phyloP scores from a whole-genome alignment of 2,329 filamentous ascomycete species.

The Claviceps spartinae region DNA sequence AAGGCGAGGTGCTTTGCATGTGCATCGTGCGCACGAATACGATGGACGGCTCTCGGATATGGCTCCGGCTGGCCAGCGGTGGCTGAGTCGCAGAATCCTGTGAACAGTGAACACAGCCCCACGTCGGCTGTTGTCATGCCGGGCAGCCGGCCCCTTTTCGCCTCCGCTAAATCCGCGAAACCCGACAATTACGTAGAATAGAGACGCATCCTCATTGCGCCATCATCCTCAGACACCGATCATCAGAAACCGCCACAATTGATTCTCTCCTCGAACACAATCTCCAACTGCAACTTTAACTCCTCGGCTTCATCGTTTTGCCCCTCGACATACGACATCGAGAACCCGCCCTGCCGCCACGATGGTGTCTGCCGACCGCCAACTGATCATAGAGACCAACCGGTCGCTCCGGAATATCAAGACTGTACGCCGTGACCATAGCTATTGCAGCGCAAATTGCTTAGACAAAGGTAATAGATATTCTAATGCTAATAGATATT shows the following conservation, averaged over 20 bases:
- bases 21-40: not conserved
- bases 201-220: not conserved
- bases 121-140: not conserved
- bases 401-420: constrained; percentile 79
- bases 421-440: constrained; percentile 37
- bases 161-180: too few relatives aligned
- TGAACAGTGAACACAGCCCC: not conserved
- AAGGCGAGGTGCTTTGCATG: too few relatives aligned
- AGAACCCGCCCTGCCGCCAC: constrained; percentile 6
- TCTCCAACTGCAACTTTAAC: not conserved
- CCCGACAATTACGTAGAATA: not conserved
- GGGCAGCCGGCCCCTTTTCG: not conserved
- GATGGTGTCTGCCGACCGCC: constrained; percentile 39
- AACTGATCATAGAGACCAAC: constrained; percentile 57
- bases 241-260: not conserved
- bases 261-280: not conserved
- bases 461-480: not conserved
- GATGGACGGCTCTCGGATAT: too few relatives aligned
- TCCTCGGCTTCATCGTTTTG: not conserved
- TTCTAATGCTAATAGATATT: not conserved
- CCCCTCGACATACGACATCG: not conserved
- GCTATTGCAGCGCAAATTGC: not conserved
- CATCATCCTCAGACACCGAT: not conserved
- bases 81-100: not conserved
- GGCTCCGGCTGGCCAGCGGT: not conserved